Base-by-base conservation (phyloP, 768 basidiomycete species). In the Hygrocybe punicea region DNA sequence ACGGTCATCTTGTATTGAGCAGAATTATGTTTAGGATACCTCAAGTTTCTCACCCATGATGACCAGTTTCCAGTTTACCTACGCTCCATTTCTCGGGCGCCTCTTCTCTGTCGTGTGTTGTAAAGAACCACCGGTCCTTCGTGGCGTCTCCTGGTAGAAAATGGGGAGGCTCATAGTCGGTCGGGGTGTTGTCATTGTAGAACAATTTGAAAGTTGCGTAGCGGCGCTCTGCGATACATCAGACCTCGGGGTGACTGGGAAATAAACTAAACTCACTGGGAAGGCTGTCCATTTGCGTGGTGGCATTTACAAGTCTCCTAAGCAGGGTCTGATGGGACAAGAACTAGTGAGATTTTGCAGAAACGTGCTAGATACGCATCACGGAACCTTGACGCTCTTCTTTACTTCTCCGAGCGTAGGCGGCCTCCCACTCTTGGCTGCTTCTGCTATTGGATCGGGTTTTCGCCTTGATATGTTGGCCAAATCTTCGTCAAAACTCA, bases 181-280 rank as follows among this genome's bases (percentile, higher is more conserved):
- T 73, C 0, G 93, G 93, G 11, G 91, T 86, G 19, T 83, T 77
- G 47, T 90, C 85, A 13, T 86, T 87, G 68, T 93, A 94, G 67
- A 87, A 91, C 10, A 91, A 71, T 67, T 95, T 94, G 76, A 94
- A 91, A 19, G 87, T 90, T n/a, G 91, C 89, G 64, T 80, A 94
- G 34, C 92, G 86, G 47, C 85, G 85, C 63, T 84, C 91, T 90
- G 64, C 16, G 17, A 56, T 37, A 34, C 40, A 58, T 16, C 25
- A 51, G 53, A 52, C 46, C 4, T 52, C 34, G 60, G 19, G 2
- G 53, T 19, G 9, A 19, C 39, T 47, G 7, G 50, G 34, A 6
- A 34, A 11, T 9, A 55, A 51, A 24, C 19, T 8, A n/a, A 7
- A 72, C 84, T 48, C 66, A 90, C 91, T 85, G 6, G 91, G 91